phyloP scores from a whole-genome alignment of 345 rosid species.

The Rhizophora mangle region DNA sequence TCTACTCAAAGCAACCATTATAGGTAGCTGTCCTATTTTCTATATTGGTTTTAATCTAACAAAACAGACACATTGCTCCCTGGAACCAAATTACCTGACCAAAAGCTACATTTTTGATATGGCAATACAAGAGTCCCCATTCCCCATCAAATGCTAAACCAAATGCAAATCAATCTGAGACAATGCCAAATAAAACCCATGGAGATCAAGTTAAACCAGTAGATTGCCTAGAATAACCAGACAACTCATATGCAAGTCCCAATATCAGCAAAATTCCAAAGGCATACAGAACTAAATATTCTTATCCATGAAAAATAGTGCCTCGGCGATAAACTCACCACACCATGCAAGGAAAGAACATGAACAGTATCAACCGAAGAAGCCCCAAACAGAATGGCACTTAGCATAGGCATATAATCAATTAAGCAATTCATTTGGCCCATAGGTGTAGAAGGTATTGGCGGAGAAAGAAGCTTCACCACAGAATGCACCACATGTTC shows the following conservation, averaged over 20 bases:
- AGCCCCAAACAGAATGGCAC: conserved; percentile 49
- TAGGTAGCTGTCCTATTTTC: too few relatives aligned
- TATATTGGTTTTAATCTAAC: too few relatives aligned
- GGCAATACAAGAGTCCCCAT: not conserved
- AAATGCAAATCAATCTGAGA: not conserved
- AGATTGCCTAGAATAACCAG: not conserved
- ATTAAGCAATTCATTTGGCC: conserved; percentile 44
- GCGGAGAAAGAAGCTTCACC: conserved; percentile 68
- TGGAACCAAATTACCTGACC: conserved; percentile 1
- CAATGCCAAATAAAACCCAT: conserved; percentile 3
- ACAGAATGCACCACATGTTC: conserved; percentile 58
- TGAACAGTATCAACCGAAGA: conserved; percentile 53
- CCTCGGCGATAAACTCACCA: conserved; percentile 40
- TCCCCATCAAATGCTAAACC: not conserved
- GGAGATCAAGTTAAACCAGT: not conserved
- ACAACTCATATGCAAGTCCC: conserved; percentile 1
- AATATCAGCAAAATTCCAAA: conserved; percentile 12
- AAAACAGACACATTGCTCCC: not conserved
- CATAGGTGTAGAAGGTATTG: conserved; percentile 35
- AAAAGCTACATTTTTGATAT: conserved; percentile 2
- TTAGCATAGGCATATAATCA: conserved; percentile 50
- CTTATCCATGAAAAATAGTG: not conserved
- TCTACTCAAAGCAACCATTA: too few relatives aligned
- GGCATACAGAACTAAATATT: not conserved
- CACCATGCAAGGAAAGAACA: conserved; percentile 60